A percentile compares a stretch with the other conserved stretches of the same genome.
Evolutionary conservation across 2,329 filamentous ascomycete species (phyloP).

Genomic region (Ophiostoma fasciatum): DNA sequence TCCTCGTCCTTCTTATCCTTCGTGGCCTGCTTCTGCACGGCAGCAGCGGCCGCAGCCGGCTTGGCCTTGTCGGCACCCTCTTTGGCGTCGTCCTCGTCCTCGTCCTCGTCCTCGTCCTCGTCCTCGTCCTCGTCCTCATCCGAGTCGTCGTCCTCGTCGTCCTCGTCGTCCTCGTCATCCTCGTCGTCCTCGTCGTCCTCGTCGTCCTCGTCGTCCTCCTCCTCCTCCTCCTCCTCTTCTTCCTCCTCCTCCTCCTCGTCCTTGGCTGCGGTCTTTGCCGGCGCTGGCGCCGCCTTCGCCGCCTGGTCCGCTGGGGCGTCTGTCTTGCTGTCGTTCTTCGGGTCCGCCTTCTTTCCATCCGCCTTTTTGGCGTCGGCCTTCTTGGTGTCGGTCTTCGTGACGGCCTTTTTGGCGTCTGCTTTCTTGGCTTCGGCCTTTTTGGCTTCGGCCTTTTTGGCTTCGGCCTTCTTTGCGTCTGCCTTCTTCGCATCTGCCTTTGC

Average conservation of each 20-base stretch:
- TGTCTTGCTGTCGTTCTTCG: too few relatives aligned
- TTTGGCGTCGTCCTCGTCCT: conserved; percentile 7
- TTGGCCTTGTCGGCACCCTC: background rate
- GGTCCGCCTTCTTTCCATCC: too few relatives aligned
- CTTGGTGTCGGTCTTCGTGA: too few relatives aligned
- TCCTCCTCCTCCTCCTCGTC: background rate
- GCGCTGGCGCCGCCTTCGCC: too few relatives aligned
- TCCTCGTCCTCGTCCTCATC: conserved; percentile 9
- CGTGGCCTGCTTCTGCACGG: conserved; percentile 28
- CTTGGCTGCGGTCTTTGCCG: too few relatives aligned
- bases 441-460: too few relatives aligned
- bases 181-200: conserved; percentile 8
- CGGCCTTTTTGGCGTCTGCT: too few relatives aligned
- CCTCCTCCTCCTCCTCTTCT: background rate
- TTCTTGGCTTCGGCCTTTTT: too few relatives aligned
- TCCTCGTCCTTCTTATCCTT: conserved; percentile 25
- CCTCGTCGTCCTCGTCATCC: conserved; percentile 4
- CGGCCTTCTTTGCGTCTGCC: too few relatives aligned
- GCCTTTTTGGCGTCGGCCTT: too few relatives aligned
- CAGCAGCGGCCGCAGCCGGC: conserved; percentile 19
- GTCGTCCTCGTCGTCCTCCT: background rate
- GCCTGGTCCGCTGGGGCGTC: too few relatives aligned
- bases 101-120: conserved; percentile 11
- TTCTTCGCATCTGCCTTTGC: too few relatives aligned
- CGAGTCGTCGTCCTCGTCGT: conserved; percentile 7